Evolutionary conservation across 2,329 filamentous ascomycete genomes (phyloP), one percentile per base, ranked within the genome.

Genomic region (Phialemonium atrogriseum): DNA sequence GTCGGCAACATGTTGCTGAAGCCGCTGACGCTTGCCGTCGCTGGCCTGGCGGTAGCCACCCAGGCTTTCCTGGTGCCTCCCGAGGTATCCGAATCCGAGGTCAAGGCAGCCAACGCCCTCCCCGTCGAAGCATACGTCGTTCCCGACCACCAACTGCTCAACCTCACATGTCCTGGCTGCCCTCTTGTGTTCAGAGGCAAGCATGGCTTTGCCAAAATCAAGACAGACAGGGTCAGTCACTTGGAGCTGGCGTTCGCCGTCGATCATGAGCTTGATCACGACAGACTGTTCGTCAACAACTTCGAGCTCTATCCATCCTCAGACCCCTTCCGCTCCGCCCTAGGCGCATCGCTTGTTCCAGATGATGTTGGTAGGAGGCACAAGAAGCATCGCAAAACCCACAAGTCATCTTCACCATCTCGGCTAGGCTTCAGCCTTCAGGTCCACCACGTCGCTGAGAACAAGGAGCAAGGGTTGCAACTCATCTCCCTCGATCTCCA

Each of bases 251-350:
- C 69, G 44, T 71, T 82, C 45, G 56, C 50, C 35, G 51, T 81
- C 39, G 62, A 70, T 11, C 56, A 64, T 37, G 54, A 56, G 18
- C 41, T 51, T 24, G 58, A 57, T 28, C 46, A 49, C 36, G 62
- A 69, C 39, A 59, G 56, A 24, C 58, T 83, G 16, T 47, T 72
- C 22, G 45, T 81, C 35, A 80, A 81, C 52, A 72, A 67, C 35
- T 67, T 70, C 38, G 68, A 74, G 44, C 58, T 82, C 12, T 82
- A 77, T 43, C 71, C 72, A 11, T 54, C 62, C 31, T 52, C 70
- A 40, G 57, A 70, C 47, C 59, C 65, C 2, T 59, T 63, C 49
- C 50, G 49, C 40, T 52, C 55, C 28, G 52, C 54, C 7, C 56
- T 76, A 22, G 55, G 50, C 5, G 71, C 71, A 9, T 44, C 55